Percentiles rank a stretch among this genome's conserved stretches.
These are phyloP conservation scores for Somion occarium DNA, from an alignment of 1,284 basidiomycete genomes.

Conservation along the genomic window DNA sequence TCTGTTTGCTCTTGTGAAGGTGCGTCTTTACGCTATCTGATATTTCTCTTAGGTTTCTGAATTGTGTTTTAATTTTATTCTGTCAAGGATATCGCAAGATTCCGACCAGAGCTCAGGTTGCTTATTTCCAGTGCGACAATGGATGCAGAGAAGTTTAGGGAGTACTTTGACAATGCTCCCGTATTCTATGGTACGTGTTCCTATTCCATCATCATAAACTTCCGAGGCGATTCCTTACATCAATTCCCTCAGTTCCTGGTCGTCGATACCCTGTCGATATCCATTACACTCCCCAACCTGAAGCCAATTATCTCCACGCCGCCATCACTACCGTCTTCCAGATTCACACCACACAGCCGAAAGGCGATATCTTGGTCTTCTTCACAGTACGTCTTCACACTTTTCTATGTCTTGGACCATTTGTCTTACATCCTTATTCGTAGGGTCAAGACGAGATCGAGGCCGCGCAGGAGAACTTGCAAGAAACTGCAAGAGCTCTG, in stretches of 20 bases:
- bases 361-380: constrained; percentile 98
- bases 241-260: constrained; percentile 71
- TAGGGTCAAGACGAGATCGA: constrained; percentile 99
- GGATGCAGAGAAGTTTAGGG: constrained; percentile 94
- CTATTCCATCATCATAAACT: not conserved
- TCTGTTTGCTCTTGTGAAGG: constrained; percentile 94
- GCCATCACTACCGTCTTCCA: constrained; percentile 99
- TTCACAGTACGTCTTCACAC: constrained; percentile 64
- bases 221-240: not conserved
- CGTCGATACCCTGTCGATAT: constrained; percentile 98
- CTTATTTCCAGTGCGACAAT: constrained; percentile 96
- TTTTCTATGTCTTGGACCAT: not conserved
- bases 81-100: constrained; percentile 91
- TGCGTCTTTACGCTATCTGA: constrained; percentile 37
- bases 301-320: constrained; percentile 97
- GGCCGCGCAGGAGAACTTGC: constrained; percentile 91
- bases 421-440: constrained; percentile 1
- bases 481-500: constrained; percentile 90
- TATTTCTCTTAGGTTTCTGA: constrained; percentile 19
- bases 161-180: constrained; percentile 93
- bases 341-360: constrained; percentile 97
- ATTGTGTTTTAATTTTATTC: constrained; percentile 11
- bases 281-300: constrained; percentile 96
- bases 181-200: constrained; percentile 77
- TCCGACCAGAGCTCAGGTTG: constrained; percentile 86